Base-by-base conservation (phyloP, 2,329 filamentous ascomycete species). In the Neopestalotiopsis sp. region DNA sequence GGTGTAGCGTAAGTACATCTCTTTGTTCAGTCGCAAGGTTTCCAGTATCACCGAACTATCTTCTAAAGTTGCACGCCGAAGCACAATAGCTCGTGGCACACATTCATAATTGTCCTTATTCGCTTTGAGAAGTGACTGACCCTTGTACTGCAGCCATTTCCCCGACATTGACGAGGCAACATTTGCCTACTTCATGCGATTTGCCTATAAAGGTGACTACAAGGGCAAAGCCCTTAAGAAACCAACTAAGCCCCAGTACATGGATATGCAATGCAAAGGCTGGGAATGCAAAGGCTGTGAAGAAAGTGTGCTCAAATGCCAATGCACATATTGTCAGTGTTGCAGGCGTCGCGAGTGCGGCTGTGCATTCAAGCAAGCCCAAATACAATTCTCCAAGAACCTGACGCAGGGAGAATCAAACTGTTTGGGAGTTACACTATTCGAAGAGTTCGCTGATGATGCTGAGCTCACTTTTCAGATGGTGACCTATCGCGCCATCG, bases 1-100 rank as follows among this genome's bases (percentile, higher is more conserved):
- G 77, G 79, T 12, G 79, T 81, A 17, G 45, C 45, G 45, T 52
- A 7, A 52, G 45, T 49, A 49, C 13, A 49, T 49, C 12, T 14
- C 42, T 6, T 14, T 49, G 6, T 38, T 10, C 34, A 49, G 13
- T 5, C 5, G 2, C 42, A 12, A 12, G 12, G 2, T 49, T 12
- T 5, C 13, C 17, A 14, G 13, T 5, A n/a, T 49, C 12, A 14
- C 42, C 42, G 17, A 12, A 49, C 13, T 17, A 6, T 14, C 42
- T 14, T 49, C 12, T n/a, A 4, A 14, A 17, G 42, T 7, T 38
- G 34, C 34, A 7, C 42, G 42, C 14, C 13, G 5, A 17, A 5
- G 17, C 17, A 49, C 17, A 49, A 6, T n/a, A 17, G 17, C 42
- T 17, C 42, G 5, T 14, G 4, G 17, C 42, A 49, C 13, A 14